phyloP scores from a whole-genome alignment of 2,329 filamentous ascomycete species.

The Claviceps cyperi region DNA sequence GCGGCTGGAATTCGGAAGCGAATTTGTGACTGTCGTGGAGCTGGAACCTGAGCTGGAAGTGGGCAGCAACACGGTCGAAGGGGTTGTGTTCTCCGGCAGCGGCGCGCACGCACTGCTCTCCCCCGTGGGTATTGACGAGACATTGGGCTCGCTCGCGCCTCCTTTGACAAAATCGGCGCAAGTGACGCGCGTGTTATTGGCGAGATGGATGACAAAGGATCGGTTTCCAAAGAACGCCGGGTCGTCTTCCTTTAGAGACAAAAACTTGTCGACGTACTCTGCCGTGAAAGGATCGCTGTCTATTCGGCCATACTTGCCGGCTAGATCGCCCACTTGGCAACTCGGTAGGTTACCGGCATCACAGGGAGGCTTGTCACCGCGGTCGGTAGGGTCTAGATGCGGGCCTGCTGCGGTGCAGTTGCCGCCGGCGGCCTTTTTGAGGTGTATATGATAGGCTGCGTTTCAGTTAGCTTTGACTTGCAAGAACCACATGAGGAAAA shows the following conservation, averaged over 20 bases:
- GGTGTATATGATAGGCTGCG: conserved; percentile 60
- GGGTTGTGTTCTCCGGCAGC: neutral
- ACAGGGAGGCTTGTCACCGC: conserved; percentile 49
- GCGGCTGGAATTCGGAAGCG: neutral
- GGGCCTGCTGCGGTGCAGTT: conserved; percentile 55
- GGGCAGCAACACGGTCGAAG: neutral
- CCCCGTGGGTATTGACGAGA: neutral
- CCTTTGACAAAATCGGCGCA: conserved; percentile 43
- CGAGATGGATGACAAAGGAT: conserved; percentile 49
- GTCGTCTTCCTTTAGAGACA: conserved; percentile 35
- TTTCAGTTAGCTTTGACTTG: neutral
- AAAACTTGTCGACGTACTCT: conserved; percentile 41
- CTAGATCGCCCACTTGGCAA: conserved; percentile 65
- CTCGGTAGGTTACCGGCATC: conserved; percentile 39
- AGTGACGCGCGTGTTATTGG: conserved; percentile 47
- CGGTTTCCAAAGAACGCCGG: conserved; percentile 50
- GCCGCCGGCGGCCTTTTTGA: conserved; percentile 43
- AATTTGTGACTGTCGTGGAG: neutral
- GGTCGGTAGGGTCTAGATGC: conserved; percentile 57
- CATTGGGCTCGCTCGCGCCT: neutral
- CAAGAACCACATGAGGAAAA: neutral
- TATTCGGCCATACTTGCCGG: conserved; percentile 58
- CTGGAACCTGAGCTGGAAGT: neutral
- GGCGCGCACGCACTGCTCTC: neutral
- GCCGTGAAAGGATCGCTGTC: conserved; percentile 32